Evolutionary conservation across 495 filamentous ascomycete species (phyloP), one percentile per base, ranked within the genome.

Genomic region (Penicillium verhagenii): DNA sequence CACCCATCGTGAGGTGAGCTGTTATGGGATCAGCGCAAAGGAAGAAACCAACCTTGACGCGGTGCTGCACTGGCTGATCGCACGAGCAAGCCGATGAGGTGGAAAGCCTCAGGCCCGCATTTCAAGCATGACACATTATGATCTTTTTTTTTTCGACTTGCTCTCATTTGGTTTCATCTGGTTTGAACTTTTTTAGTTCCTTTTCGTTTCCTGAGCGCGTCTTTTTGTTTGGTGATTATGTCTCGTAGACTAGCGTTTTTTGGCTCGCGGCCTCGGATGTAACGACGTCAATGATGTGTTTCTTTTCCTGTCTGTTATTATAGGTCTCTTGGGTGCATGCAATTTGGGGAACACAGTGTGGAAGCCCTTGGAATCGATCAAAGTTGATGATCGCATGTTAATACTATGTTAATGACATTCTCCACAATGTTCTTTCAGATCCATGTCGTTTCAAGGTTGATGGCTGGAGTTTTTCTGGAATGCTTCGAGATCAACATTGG

Each of bases 31-130:
- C 74, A 96, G 91, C 64, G 94, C 93, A 33, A 96, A 96, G 68
- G 93, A 98, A 68, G 94, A 98, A 74, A 97, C 93, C 28, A 98
- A 98, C 72, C 82, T 98, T 59, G 94, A 98, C 70, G 94, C 92
- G 5, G 94, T 98, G 33, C 72, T 98, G 65, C 90, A 96, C 66
- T 98, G 95, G 93, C 75, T 98, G 69, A 92, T 98, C 72, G 92
- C 91, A 47, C 86, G 88, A 52, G 84, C 92, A 53, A 89, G 83
- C 71, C 65, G 72, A 58, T 74, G 49, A 69, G n/a, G 16, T 6
- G 19, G 37, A 29, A 6, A 13, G 8, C n/a, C n/a, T 19, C 4
- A 37, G 7, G 6, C n/a, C n/a, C 45, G 6, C 35, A 37, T 38
- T 21, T 21, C 8, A 13, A 21, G n/a, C 35, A 40, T 44, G 53